Percentiles rank a stretch among this genome's conserved stretches.
phyloP scores from a whole-genome alignment of 345 rosid species.

The Gossypium ekmanianum region DNA sequence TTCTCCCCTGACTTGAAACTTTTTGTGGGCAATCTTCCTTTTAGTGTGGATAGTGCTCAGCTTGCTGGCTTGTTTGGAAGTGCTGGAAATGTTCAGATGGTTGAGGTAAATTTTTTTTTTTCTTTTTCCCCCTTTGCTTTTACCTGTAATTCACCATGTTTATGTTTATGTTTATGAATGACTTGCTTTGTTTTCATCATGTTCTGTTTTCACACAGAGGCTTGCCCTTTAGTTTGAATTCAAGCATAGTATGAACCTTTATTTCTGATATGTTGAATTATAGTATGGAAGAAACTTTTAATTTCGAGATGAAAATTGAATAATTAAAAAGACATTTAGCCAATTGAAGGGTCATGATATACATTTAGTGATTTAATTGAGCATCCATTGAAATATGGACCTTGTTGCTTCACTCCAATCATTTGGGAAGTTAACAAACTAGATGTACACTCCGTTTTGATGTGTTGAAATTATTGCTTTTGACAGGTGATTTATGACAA shows the following conservation, averaged over 20 bases:
- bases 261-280: background rate
- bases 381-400: background rate
- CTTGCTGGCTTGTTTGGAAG: conserved; percentile 74
- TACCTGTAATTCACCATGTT: background rate
- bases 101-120: conserved; percentile 53
- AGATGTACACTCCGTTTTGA: background rate
- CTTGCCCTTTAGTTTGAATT: background rate
- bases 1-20: conserved; percentile 76
- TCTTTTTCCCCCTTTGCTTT: background rate
- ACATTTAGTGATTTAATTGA: background rate
- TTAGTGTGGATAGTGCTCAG: conserved; percentile 79
- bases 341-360: background rate
- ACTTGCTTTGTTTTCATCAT: background rate
- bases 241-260: background rate
- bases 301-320: background rate
- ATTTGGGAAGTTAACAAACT: too few species aligned
- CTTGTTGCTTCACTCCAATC: background rate
- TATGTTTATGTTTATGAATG: background rate
- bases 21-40: conserved; percentile 96
- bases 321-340: background rate
- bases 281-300: background rate
- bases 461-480: conserved; percentile 20
- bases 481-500: conserved; percentile 90
- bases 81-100: conserved; percentile 92
- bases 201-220: background rate